Percentiles rank a stretch among this genome's conserved stretches.
Conservation (phyloP, 768 basidiomycete genomes). For the Hydnomerulius pinastri region DNA sequence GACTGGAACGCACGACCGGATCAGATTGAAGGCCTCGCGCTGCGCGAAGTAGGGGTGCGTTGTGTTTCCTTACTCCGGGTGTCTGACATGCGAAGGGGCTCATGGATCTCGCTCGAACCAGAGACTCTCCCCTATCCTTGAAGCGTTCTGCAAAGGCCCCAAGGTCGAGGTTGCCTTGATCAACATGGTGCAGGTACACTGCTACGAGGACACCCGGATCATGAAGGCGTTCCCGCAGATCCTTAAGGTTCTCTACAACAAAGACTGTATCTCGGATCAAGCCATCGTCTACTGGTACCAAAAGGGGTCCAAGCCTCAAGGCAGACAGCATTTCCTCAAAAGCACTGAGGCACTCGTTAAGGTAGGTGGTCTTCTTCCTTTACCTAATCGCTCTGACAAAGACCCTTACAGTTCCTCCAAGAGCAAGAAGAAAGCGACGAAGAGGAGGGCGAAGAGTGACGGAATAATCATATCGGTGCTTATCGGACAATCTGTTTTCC, state of each 20-base stretch:
- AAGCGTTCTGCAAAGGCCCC: slow-evolving; percentile 85
- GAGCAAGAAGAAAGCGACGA: slow-evolving; percentile 82
- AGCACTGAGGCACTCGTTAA: slow-evolving; percentile 87
- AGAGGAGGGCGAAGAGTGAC: slow-evolving; percentile 52
- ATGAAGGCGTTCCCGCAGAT: slow-evolving; percentile 96
- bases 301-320: slow-evolving; percentile 96
- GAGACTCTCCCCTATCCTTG: slow-evolving; percentile 84
- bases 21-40: slow-evolving; percentile 86
- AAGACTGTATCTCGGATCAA: slow-evolving; percentile 93
- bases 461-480: background rate
- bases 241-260: slow-evolving; percentile 94
- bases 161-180: slow-evolving; percentile 94
- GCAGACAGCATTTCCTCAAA: slow-evolving; percentile 93
- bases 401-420: slow-evolving; percentile 78
- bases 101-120: slow-evolving; percentile 33
- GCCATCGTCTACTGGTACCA: slow-evolving; percentile 98
- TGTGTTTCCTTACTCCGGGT: background rate
- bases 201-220: slow-evolving; percentile 94
- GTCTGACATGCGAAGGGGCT: background rate
- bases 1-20: slow-evolving; percentile 91
- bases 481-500: no score
- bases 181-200: slow-evolving; percentile 93
- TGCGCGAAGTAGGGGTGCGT: slow-evolving; percentile 85
- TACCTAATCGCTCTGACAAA: slow-evolving; percentile 32
- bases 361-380: slow-evolving; percentile 40